These are phyloP conservation scores for Bacidia rubella DNA, from an alignment of 495 filamentous ascomycete genomes.

Conservation along the genomic window DNA sequence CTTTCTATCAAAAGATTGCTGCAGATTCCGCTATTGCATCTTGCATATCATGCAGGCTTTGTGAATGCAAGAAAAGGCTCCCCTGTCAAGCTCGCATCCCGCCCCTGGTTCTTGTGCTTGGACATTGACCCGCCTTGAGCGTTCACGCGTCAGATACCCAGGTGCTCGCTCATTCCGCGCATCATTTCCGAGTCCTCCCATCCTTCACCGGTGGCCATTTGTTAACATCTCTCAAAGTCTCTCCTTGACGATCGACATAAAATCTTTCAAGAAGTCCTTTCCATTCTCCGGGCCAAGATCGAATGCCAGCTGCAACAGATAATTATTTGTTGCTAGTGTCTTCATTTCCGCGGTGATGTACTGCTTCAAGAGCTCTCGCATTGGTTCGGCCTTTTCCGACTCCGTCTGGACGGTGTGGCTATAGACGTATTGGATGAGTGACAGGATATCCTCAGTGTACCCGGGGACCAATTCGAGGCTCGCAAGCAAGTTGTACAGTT, in stretches of 20 bases:
- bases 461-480: conserved; percentile 20
- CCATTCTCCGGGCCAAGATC: conserved; percentile 14
- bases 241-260: conserved; percentile 15
- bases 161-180: too few species aligned
- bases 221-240: conserved; percentile 13
- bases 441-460: conserved; percentile 19
- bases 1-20: too few species aligned
- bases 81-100: too few species aligned
- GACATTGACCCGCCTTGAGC: too few species aligned
- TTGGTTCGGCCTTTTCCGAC: conserved; percentile 2
- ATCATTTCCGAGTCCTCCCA: too few species aligned
- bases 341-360: conserved; percentile 23
- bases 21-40: too few species aligned
- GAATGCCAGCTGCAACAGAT: conserved; percentile 19
- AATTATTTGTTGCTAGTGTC: conserved; percentile 9
- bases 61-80: too few species aligned
- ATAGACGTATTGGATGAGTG: conserved; percentile 25
- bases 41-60: too few species aligned
- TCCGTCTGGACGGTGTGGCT: conserved; percentile 1
- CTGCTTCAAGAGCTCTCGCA: conserved; percentile 20
- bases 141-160: too few species aligned
- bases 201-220: too few species aligned
- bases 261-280: conserved; percentile 9
- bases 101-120: too few species aligned
- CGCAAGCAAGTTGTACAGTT: conserved; percentile 22